Evolutionary conservation across 768 basidiomycete genomes (phyloP).

Genomic region (Lactarius indigo): DNA sequence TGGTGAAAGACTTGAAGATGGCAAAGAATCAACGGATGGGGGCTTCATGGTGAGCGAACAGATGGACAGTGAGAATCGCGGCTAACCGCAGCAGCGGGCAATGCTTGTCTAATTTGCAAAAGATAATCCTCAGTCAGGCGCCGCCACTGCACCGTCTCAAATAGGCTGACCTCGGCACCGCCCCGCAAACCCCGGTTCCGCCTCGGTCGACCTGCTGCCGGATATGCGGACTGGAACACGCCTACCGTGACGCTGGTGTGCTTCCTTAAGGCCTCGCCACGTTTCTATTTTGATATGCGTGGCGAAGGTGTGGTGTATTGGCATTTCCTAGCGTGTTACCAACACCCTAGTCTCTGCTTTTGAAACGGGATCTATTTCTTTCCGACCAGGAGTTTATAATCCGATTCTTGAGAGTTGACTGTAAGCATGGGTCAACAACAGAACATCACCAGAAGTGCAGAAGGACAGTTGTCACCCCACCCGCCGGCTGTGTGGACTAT

Average conservation of each 20-base stretch:
- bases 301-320: background rate
- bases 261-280: background rate
- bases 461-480: too few relatives aligned
- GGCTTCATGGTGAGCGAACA: background rate
- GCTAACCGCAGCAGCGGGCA: background rate
- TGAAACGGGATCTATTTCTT: background rate
- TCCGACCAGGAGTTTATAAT: background rate
- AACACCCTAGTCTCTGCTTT: background rate
- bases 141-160: too few relatives aligned
- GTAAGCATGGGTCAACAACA: background rate
- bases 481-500: too few relatives aligned
- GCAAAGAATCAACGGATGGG: constrained; percentile 6
- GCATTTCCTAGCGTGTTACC: background rate
- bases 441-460: too few relatives aligned
- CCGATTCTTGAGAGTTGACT: background rate
- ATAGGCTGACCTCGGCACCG: too few relatives aligned
- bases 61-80: background rate
- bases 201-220: background rate
- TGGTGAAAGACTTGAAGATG: background rate
- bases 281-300: background rate
- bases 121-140: too few relatives aligned
- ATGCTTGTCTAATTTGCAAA: background rate
- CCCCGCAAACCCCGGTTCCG: too few relatives aligned
- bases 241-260: background rate
- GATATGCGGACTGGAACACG: background rate